These are phyloP conservation scores for Arxiozyma bovina DNA, from an alignment of 1,139 yeast genomes.

Conservation along the genomic window DNA sequence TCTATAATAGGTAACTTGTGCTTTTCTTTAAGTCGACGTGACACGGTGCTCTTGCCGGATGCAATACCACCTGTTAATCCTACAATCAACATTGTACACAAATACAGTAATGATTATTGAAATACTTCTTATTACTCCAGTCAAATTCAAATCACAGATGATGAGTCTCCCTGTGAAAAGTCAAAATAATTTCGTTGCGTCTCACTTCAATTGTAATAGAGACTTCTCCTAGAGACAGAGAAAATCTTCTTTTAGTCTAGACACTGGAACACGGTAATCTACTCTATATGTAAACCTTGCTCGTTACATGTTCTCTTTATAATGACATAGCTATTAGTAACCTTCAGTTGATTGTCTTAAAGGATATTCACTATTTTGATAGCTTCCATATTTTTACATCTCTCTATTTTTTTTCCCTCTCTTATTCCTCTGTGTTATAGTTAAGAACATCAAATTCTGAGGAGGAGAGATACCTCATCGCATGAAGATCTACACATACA, in stretches of 20 bases:
- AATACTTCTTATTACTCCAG: neutral
- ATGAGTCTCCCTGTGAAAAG: neutral
- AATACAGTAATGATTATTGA: neutral
- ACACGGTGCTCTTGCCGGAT: slow-evolving; percentile 89
- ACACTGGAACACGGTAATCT: no score
- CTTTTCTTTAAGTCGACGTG: slow-evolving; percentile 44
- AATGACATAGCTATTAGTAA: neutral
- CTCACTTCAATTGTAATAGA: no score
- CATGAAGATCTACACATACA: neutral
- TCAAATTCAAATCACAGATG: no score
- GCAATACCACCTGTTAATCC: slow-evolving; percentile 98
- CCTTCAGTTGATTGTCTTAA: no score
- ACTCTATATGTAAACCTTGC: neutral
- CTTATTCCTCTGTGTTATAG: neutral
- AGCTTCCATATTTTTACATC: neutral
- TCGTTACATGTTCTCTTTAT: neutral
- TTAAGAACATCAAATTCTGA: no score
- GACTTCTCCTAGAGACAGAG: neutral
- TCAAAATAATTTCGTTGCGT: no score
- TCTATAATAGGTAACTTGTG: slow-evolving; percentile 60
- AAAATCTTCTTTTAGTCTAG: neutral
- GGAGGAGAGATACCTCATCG: neutral
- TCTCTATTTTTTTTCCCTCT: no score
- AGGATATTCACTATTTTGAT: neutral
- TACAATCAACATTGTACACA: slow-evolving; percentile 59